Base-by-base conservation (phyloP, 169 alveolate genomes). In the Eimeria necatrix region DNA sequence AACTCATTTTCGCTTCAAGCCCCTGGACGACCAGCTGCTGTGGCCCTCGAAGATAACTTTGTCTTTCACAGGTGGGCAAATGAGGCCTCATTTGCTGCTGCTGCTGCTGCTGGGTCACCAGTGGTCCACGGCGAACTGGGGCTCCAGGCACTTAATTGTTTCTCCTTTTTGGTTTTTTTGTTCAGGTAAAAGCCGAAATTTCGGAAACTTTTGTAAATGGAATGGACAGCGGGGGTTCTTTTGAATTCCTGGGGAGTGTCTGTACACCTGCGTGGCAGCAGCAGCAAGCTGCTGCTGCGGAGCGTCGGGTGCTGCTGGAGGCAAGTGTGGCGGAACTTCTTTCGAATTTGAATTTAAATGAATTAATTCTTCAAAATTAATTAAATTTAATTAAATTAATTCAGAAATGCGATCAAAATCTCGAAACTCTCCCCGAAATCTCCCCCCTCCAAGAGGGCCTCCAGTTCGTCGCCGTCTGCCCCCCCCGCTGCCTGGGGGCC, bases 1-100 rank as follows among this genome's bases (percentile, higher is more conserved):
- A 52, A 97, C 97, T 16, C 97, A 88, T 7, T 87, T 94, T 24
- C 96, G 95, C 78, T 94, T 94, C 92, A 94, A 94, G 91, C 96
- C 96, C 4, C 94, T 68, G 4, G 95, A 78, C 12, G 96, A 94
- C 71, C 87, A 90, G 48, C 90, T 73, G 4, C 52, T 95, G 41
- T 94, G 96, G 96, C 96, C 96, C 26, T 86, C 94, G 20, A 95
- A 94, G 16, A 56, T 94, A 24, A 41, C 91, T 10, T 26, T 94
- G 22, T 87, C 96, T 22, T 94, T 61, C 68, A 64, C 93, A 12
- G 96, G 95, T 80, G 68, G 9, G 64, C 60, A 18, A n/a, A 16
- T 14, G n/a, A 68, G 41, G 14, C 46, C 32, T 32, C 41, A 32
- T 32, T 32, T 32, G 41, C 41, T 32, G 41, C 41, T 32, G 41